Percentiles rank a stretch among this genome's conserved stretches.
These are phyloP conservation scores for Aureobasidium subglaciale DNA, from an alignment of 2,329 filamentous ascomycete species.

Conservation along the genomic window DNA sequence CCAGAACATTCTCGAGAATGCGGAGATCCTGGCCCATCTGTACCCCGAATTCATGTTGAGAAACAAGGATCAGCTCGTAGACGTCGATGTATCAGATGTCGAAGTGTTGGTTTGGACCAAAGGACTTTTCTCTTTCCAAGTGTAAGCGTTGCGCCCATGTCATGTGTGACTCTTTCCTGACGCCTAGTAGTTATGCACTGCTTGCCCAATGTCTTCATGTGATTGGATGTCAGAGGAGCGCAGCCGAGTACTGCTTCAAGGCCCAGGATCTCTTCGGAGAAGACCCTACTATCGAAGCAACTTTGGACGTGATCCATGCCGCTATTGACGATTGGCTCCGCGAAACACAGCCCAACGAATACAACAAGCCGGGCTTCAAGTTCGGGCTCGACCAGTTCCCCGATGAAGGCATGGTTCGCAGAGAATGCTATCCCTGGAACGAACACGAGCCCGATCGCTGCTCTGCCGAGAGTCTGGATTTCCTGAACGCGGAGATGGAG, in stretches of 20 bases:
- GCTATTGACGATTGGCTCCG: constrained; percentile 21
- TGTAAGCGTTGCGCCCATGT: not conserved
- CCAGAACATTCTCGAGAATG: constrained; percentile 12
- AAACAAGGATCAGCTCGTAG: constrained; percentile 12
- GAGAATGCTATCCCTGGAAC: constrained; percentile 60
- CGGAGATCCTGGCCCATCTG: constrained; percentile 12
- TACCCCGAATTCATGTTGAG: constrained; percentile 13
- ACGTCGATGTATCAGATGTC: constrained; percentile 9
- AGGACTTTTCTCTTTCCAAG: constrained; percentile 8
- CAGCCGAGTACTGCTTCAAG: constrained; percentile 57
- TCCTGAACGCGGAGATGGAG: constrained; percentile 64
- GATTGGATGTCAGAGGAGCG: constrained; percentile 40
- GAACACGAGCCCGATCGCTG: constrained; percentile 52
- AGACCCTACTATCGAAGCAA: constrained; percentile 50
- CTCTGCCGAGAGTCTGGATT: constrained; percentile 48
- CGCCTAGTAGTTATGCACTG: not conserved
- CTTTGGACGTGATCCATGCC: constrained; percentile 44
- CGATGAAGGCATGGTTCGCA: constrained; percentile 61
- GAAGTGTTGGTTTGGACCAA: constrained; percentile 15
- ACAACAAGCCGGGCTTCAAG: constrained; percentile 11
- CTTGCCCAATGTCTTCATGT: constrained; percentile 14
- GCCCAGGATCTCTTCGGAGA: constrained; percentile 51
- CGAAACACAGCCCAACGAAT: constrained; percentile 19
- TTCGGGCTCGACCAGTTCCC: constrained; percentile 47
- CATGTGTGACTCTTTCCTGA: not conserved